Evolutionary conservation across 345 rosid genomes (phyloP).

Genomic region (Eucalyptus tenuipes): DNA sequence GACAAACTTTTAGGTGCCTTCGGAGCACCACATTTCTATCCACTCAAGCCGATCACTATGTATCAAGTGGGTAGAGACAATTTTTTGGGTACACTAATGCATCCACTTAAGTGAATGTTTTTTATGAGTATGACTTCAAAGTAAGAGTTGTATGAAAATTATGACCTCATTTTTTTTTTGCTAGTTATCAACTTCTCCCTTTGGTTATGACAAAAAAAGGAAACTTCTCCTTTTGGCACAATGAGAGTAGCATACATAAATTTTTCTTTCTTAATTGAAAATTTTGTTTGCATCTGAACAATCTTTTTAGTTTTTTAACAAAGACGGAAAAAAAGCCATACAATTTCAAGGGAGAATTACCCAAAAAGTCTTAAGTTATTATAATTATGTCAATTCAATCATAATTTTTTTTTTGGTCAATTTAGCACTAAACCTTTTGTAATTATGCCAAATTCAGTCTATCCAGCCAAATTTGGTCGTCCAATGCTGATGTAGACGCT

Average conservation of each 20-base stretch:
- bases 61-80: background rate
- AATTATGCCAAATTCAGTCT: accelerated
- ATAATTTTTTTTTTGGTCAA: too few relatives aligned
- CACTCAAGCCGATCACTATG: background rate
- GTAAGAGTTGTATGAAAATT: background rate
- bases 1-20: background rate
- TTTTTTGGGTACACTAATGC: background rate
- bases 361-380: too few relatives aligned
- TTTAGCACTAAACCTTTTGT: too few relatives aligned
- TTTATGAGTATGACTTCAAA: background rate
- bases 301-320: background rate
- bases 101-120: background rate
- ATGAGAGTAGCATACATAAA: accelerated
- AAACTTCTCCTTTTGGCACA: too few relatives aligned
- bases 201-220: too few relatives aligned
- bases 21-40: background rate
- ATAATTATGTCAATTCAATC: accelerated
- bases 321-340: accelerated
- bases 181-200: background rate
- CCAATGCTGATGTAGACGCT: accelerated
- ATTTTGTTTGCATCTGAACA: background rate
- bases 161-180: background rate
- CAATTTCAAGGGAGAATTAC: background rate
- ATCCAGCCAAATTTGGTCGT: accelerated
- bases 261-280: background rate